phyloP scores from a whole-genome alignment of 352 stramenopile genomes.

The Globisporangium paddicum region DNA sequence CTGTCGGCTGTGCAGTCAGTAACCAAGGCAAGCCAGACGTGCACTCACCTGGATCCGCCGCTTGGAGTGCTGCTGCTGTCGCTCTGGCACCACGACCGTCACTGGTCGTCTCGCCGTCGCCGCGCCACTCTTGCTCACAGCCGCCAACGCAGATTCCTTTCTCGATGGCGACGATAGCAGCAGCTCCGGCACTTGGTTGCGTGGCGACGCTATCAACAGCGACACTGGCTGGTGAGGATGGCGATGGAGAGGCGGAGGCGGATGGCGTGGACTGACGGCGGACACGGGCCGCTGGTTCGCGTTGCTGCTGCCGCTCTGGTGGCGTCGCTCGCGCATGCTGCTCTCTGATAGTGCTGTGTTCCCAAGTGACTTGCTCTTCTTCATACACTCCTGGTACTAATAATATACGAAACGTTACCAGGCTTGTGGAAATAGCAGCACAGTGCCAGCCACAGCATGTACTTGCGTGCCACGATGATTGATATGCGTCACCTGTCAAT shows the following conservation, averaged over 20 bases:
- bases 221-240: neutral
- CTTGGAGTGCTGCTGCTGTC: neutral
- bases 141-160: neutral
- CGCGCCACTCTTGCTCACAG: slow-evolving; percentile 7
- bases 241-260: neutral
- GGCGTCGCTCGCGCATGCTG: slow-evolving; percentile 39
- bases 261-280: neutral
- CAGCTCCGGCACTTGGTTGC: neutral
- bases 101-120: slow-evolving; percentile 19
- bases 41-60: neutral
- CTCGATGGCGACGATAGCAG: slow-evolving; percentile 2
- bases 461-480: too few species aligned
- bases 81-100: neutral
- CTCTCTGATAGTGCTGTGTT: neutral
- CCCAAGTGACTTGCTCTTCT: too few species aligned
- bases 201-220: neutral
- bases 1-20: too few species aligned
- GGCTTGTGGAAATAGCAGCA: neutral
- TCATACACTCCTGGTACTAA: neutral
- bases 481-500: neutral
- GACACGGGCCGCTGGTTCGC: slow-evolving; percentile 11
- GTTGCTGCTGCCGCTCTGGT: slow-evolving; percentile 57
- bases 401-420: neutral
- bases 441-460: neutral
- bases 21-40: neutral